These are phyloP conservation scores for thale cress (Arabidopsis thaliana) DNA, from an alignment of 345 rosid genomes.

Conservation along the genomic window TAIR10.1 NC_003075.7:17762501-17763000, in stretches of 20 bases:
- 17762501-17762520: slow-evolving; percentile 12
- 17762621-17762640: background rate
- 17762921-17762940: background rate
- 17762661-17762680: background rate
- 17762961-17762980: slow-evolving; percentile 45
- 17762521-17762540: slow-evolving; percentile 30
- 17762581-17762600: slow-evolving; percentile 30
- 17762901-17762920: background rate
- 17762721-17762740: background rate
- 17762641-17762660: slow-evolving; percentile 5
- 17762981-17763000: slow-evolving; percentile 48
- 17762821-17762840: background rate
- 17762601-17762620: slow-evolving; percentile 9
- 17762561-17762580: slow-evolving; percentile 21
- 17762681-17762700: background rate
- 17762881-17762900: slow-evolving; percentile 1
- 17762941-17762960: slow-evolving; percentile 18
- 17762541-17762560: slow-evolving; percentile 46
- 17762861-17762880: slow-evolving; percentile 7
- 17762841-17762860: background rate
- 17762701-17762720: no score
- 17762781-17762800: background rate
- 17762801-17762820: background rate
- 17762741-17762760: background rate
- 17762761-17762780: background rate